Evolutionary conservation across 768 basidiomycete genomes (phyloP), one percentile per base, ranked within the genome.

Genomic region (Russula virescens): DNA sequence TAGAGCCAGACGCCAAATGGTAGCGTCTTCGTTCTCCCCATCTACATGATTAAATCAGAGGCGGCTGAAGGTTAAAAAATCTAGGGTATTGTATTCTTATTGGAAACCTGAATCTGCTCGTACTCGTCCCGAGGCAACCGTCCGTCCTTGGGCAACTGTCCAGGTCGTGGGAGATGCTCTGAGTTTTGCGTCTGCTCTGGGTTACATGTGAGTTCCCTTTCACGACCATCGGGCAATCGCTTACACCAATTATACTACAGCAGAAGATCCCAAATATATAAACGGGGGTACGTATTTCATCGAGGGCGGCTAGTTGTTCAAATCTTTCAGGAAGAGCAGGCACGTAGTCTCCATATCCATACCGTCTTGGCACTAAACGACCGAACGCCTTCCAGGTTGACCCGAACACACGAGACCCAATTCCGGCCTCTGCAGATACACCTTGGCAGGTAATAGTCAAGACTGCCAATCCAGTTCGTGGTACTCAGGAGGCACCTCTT

Each of bases 381-480:
- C n/a, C 18, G 38, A 19, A 38, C 28, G 31, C 58, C 50, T 48
- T 46, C 13, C 62, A 93, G 89, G 81, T 88, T 38, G 88, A 91
- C 68, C 80, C 82, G 0, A 88, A 82, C 73, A 90, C 88, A 5
- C 85, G 85, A 57, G 83, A 86, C 66, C 85, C 88, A 0, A 86
- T 85, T 49, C 86, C 88, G 42, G 88, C 88, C n/a, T 87, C 89
- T 59, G 75, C 84, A 9, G 89, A 89, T 67, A 89, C 89, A 0
- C 78, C 90, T 6, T 94, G 91, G 91, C 87, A 92, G 71, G 89
- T 94, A 42, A 88, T 93, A 75, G 90, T 91, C 54, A 91, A 89
- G 72, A 91, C 91, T 1, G 88, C 89, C 2, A 78, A 80, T 3
- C 91, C 91, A 7, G 83, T 89, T 48, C 83, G 87, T 18, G 90